Evolutionary conservation across 106 monocot species (phyloP).

Genomic region (Platanthera zijinensis): DNA sequence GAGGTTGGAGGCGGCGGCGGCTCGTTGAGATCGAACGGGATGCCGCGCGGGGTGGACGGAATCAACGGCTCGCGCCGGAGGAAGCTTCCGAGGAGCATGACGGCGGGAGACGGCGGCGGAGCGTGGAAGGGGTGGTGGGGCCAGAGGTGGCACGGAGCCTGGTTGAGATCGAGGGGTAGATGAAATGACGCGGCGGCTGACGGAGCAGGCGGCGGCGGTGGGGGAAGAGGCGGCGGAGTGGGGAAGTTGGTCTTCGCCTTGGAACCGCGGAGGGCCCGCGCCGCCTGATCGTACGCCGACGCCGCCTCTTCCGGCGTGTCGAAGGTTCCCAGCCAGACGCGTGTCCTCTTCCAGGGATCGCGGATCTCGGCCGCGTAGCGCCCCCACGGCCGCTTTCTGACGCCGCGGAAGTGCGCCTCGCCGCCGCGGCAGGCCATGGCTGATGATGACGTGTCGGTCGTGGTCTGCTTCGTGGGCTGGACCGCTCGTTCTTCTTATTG

Average conservation of each 20-base stretch:
- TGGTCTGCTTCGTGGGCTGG: background rate
- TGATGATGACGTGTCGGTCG: no score
- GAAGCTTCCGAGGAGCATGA: background rate
- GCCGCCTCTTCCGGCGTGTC: conserved; percentile 12
- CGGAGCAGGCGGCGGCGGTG: background rate
- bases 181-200: background rate
- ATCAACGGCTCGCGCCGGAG: background rate
- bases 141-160: conserved; percentile 1
- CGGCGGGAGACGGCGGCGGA: background rate
- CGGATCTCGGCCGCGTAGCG: conserved; percentile 9
- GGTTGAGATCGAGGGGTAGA: background rate
- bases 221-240: background rate
- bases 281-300: conserved; percentile 8
- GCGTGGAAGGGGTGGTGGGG: background rate
- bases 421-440: background rate
- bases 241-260: conserved; percentile 17
- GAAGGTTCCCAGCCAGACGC: background rate
- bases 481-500: background rate
- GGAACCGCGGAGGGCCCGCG: background rate
- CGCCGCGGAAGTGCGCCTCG: background rate
- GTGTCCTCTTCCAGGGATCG: background rate
- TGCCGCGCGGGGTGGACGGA: background rate
- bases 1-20: background rate
- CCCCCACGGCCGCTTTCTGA: conserved; percentile 5
- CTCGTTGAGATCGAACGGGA: conserved; percentile 5